Percentiles rank a stretch among this genome's conserved stretches.
Evolutionary conservation across 768 basidiomycete species (phyloP).

Genomic region (Hortiboletus campestris): DNA sequence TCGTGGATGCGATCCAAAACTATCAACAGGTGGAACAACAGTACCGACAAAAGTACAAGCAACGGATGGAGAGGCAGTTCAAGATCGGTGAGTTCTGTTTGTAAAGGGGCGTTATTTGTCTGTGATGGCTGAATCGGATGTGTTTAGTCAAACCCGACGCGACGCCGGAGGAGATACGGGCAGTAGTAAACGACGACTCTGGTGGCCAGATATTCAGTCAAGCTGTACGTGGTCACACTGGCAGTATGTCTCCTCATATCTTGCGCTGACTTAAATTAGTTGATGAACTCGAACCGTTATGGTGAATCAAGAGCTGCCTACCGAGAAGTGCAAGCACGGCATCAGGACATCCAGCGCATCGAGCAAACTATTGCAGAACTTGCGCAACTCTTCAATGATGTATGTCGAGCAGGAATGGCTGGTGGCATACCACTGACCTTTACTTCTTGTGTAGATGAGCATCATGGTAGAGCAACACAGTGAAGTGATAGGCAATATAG

Average conservation of each 20-base stretch:
- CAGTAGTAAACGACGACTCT: slow-evolving; percentile 82
- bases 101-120: background rate
- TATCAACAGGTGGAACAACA: slow-evolving; percentile 83
- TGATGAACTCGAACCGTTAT: slow-evolving; percentile 88
- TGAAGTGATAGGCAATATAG: slow-evolving; percentile 80
- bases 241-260: background rate
- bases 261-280: slow-evolving; percentile 40
- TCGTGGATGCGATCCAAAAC: slow-evolving; percentile 81
- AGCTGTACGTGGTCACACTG: slow-evolving; percentile 54
- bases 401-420: slow-evolving; percentile 34
- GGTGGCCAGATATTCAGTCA: slow-evolving; percentile 89
- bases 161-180: slow-evolving; percentile 80
- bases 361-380: slow-evolving; percentile 91
- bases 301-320: slow-evolving; percentile 89
- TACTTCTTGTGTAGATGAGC: slow-evolving; percentile 64
- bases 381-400: slow-evolving; percentile 95
- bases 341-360: slow-evolving; percentile 94
- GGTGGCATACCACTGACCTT: slow-evolving; percentile 1
- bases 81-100: slow-evolving; percentile 61
- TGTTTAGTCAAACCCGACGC: slow-evolving; percentile 86
- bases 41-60: slow-evolving; percentile 74
- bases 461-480: slow-evolving; percentile 94
- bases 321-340: slow-evolving; percentile 95
- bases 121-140: background rate
- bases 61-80: slow-evolving; percentile 82